A percentile compares a stretch with the other conserved stretches of the same genome.
Evolutionary conservation across 345 rosid genomes (phyloP).

Genomic region (Lagerstroemia speciosa): DNA sequence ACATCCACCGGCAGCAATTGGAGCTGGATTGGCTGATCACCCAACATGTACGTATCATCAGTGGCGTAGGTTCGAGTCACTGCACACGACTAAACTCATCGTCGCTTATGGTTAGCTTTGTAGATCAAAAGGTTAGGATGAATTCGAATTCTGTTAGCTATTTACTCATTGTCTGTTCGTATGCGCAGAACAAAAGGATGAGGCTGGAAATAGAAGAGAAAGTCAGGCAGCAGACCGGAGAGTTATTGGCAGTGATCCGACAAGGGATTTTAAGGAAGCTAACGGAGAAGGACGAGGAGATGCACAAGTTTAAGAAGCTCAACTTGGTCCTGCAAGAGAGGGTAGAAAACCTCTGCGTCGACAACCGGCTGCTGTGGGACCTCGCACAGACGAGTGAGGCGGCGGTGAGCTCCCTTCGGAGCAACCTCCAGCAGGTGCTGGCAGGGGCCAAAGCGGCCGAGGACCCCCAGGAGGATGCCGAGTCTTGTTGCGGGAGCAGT

Average conservation of each 20-base stretch:
- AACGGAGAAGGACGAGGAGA: slow-evolving; percentile 60
- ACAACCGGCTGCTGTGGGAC: slow-evolving; percentile 60
- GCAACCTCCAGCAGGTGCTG: slow-evolving; percentile 47
- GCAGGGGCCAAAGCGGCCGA: slow-evolving; percentile 11
- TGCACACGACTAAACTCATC: too few species aligned
- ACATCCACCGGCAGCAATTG: slow-evolving; percentile 50
- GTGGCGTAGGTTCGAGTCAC: neutral
- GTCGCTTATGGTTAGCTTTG: too few species aligned
- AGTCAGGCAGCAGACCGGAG: slow-evolving; percentile 46
- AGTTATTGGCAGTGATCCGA: slow-evolving; percentile 36
- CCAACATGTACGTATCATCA: slow-evolving; percentile 27
- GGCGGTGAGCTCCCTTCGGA: slow-evolving; percentile 46
- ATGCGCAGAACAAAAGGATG: slow-evolving; percentile 38
- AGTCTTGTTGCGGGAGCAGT: slow-evolving; percentile 65
- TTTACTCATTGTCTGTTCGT: neutral
- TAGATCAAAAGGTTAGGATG: too few species aligned
- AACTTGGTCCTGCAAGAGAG: slow-evolving; percentile 63
- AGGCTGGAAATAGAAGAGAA: slow-evolving; percentile 50
- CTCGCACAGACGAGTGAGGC: slow-evolving; percentile 64
- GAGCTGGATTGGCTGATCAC: slow-evolving; percentile 49
- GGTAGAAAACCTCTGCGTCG: slow-evolving; percentile 35
- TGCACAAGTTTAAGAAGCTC: slow-evolving; percentile 36
- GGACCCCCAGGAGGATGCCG: slow-evolving; percentile 24
- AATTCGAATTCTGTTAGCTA: too few species aligned
- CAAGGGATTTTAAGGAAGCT: slow-evolving; percentile 30